phyloP scores from a whole-genome alignment of 495 filamentous ascomycete species.

The Neurospora sublineolata region DNA sequence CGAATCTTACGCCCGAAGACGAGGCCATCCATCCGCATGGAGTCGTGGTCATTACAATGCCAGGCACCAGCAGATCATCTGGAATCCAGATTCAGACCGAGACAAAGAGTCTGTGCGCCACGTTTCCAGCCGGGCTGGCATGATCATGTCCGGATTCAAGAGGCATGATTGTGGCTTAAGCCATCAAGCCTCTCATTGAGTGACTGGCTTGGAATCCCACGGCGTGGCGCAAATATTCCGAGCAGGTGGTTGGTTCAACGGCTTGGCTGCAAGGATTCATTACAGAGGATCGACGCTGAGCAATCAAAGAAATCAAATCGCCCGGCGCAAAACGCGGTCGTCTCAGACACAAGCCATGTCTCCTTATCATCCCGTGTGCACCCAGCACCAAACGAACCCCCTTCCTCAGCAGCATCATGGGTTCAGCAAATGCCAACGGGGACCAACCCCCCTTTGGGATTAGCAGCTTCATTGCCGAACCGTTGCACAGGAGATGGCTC shows the following conservation, averaged over 20 bases:
- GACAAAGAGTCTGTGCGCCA: not conserved
- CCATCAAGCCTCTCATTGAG: not conserved
- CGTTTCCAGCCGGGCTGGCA: not conserved
- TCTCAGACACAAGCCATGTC: conserved; percentile 1
- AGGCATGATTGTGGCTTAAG: not conserved
- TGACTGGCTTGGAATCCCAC: not conserved
- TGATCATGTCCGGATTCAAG: not conserved
- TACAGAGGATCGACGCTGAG: conserved; percentile 4
- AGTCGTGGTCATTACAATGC: not conserved
- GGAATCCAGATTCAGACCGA: not conserved
- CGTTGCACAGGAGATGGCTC: not conserved
- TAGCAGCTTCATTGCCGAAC: not conserved
- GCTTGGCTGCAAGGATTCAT: conserved; percentile 7
- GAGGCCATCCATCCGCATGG: not conserved
- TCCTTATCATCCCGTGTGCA: not conserved
- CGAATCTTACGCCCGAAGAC: not conserved
- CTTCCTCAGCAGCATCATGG: not conserved
- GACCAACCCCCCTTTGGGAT: not conserved
- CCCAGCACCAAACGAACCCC: not conserved
- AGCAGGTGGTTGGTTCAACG: not conserved
- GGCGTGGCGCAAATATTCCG: not conserved
- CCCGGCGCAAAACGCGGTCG: conserved; percentile 5
- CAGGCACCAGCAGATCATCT: not conserved
- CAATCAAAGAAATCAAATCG: conserved; percentile 13
- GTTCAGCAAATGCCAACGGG: not conserved